Evolutionary conservation across 1,139 yeast genomes (phyloP), one percentile per base, ranked within the genome.

Genomic region (Protomyces macrosporus): DNA sequence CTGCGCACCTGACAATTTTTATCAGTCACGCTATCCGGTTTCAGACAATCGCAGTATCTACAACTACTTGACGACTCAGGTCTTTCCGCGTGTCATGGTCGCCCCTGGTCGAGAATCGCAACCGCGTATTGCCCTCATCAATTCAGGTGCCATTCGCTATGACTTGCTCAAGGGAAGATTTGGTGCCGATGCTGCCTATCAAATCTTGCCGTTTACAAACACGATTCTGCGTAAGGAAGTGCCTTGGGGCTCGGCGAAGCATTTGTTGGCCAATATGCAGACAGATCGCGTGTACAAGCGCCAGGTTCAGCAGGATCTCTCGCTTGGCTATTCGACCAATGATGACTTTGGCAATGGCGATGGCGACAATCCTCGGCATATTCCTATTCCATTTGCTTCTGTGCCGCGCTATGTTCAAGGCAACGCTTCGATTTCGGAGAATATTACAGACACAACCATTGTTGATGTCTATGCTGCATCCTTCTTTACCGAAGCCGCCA

Each of bases 321-420:
- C 75, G 1, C 80, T 82, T 63, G 98, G 98, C 0, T 88, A 88
- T 70, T 85, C 84, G 0, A 90, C 98, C 0, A 72, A 76, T 59
- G 98, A 93, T 73, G 98, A 90, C 71, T 80, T 82, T 70, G 98
- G 97, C 0, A 74, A 77, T 67, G 84, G 84, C 68, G 48, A 42
- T 9, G 98, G 98, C 14, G 98, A 93, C 72, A 98, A 93, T 71
- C 90, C 96, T 0, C 77, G 81, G 1, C 98, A 93, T 74, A 79
- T 78, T 64, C 81, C 87, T 1, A 81, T 87, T 64, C 77, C 78
- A 0, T 78, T 80, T 66, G 86, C 80, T 71, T 81, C 81, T 4
- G 78, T 88, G 3, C 96, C 97, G 2, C 90, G 89, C 70, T 60
- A 55, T 39, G 39, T 60, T 7, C 56, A 53, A 16, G 39, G 56